Percentiles rank a stretch among this genome's conserved stretches.
These are phyloP conservation scores for Picea engelmannii DNA, from an alignment of 83 land plant species.

Conservation along the genomic window DNA sequence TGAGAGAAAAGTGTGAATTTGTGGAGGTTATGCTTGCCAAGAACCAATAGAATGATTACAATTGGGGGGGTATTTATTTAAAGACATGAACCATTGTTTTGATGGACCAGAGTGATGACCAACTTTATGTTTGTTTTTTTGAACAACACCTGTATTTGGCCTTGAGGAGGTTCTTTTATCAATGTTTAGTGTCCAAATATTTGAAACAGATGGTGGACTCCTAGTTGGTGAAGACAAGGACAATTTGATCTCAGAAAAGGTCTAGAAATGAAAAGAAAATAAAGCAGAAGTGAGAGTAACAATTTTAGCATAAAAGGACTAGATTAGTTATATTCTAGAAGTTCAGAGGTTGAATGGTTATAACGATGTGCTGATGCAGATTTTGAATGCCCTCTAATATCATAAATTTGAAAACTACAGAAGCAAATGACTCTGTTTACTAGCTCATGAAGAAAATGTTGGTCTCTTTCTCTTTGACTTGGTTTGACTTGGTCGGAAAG, in stretches of 20 bases:
- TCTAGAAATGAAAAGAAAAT: constrained; percentile 6
- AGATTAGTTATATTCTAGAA: background rate
- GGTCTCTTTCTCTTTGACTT: constrained; percentile 22
- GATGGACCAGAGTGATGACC: no score
- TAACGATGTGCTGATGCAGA: background rate
- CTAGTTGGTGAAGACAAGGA: constrained; percentile 20
- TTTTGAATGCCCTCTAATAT: background rate
- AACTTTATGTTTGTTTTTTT: no score
- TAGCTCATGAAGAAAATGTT: constrained; percentile 14
- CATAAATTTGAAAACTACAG: background rate
- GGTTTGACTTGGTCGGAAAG: no score
- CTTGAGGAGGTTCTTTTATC: no score
- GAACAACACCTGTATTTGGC: no score
- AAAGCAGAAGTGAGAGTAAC: background rate
- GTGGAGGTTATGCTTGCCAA: no score
- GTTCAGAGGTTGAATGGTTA: constrained; percentile 8
- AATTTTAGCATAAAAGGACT: background rate
- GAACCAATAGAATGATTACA: no score
- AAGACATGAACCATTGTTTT: no score
- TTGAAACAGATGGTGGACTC: constrained; percentile 35
- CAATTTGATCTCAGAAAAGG: background rate
- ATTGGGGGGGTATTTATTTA: no score
- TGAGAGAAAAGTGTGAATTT: no score
- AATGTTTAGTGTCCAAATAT: no score
- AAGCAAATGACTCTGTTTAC: background rate